phyloP scores from a whole-genome alignment of 148 eudicot genomes.

The Dysphania ambrosioides region DNA sequence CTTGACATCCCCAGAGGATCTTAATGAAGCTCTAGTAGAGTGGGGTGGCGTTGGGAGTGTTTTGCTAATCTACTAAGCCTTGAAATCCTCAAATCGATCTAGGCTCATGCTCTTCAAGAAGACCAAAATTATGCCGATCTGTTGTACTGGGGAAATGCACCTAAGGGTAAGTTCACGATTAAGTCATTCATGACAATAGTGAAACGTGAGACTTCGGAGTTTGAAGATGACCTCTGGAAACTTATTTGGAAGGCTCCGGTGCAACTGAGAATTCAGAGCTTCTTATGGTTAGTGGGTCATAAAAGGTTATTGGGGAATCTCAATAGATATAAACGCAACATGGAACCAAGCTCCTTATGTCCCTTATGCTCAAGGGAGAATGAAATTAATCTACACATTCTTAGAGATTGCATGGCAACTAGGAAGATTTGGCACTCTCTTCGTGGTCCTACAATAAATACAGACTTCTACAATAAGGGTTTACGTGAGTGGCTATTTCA shows the following conservation, averaged over 20 bases:
- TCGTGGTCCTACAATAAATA: no score
- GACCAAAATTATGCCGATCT: background rate
- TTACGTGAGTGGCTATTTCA: no score
- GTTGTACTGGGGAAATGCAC: background rate
- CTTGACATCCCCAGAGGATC: background rate
- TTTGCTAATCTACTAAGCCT: background rate
- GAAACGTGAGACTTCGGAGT: background rate
- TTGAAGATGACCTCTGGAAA: background rate
- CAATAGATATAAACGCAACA: background rate
- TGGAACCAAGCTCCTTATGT: background rate
- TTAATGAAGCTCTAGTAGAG: fast-evolving
- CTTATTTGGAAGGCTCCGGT: background rate
- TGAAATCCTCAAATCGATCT: background rate
- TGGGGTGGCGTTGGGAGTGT: background rate
- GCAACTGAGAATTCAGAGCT: background rate
- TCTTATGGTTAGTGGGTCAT: background rate
- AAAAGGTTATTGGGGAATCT: background rate
- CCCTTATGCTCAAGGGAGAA: background rate
- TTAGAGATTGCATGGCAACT: no score
- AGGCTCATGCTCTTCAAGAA: background rate
- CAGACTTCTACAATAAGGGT: no score
- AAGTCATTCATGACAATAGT: background rate
- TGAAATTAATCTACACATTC: background rate
- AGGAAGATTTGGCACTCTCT: no score
- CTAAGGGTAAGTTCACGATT: background rate